Conservation (phyloP, 164 flowering plant genomes). For the Sedum album region DNA sequence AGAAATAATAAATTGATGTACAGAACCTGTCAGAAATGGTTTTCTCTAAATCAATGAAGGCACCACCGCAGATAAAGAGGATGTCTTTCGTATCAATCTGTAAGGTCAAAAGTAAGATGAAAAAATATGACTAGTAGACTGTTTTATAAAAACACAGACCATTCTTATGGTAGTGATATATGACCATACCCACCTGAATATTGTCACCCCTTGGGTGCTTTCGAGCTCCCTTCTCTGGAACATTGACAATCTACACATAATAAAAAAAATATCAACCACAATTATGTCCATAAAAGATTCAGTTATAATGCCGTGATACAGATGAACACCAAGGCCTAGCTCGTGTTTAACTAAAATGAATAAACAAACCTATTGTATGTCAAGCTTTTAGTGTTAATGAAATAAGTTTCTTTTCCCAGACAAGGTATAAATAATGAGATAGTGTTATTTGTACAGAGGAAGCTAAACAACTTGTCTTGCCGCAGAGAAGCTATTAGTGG, state of each 20-base stretch:
- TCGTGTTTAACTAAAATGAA: neutral
- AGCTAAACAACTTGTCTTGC: neutral
- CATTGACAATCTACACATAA: constrained; percentile 66
- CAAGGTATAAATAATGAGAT: neutral
- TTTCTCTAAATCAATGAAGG: constrained; percentile 86
- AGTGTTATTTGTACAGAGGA: neutral
- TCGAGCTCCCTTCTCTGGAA: constrained; percentile 94
- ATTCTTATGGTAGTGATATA: neutral
- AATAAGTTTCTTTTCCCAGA: neutral
- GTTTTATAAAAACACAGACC: neutral
- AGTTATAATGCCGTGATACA: neutral
- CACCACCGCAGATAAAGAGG: constrained; percentile 96
- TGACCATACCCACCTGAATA: constrained; percentile 58
- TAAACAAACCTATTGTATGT: neutral
- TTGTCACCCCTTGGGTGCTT: constrained; percentile 95
- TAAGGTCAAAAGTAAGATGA: constrained; percentile 8
- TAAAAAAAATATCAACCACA: neutral
- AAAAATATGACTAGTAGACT: neutral
- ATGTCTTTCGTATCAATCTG: constrained; percentile 96
- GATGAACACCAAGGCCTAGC: neutral
- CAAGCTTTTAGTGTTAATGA: neutral
- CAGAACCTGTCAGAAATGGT: constrained; percentile 87
- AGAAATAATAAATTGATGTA: neutral
- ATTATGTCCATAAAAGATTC: neutral
- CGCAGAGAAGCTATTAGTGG: neutral